phyloP scores from a whole-genome alignment of 2,329 filamentous ascomycete genomes.

The Orbilia brochopaga region DNA sequence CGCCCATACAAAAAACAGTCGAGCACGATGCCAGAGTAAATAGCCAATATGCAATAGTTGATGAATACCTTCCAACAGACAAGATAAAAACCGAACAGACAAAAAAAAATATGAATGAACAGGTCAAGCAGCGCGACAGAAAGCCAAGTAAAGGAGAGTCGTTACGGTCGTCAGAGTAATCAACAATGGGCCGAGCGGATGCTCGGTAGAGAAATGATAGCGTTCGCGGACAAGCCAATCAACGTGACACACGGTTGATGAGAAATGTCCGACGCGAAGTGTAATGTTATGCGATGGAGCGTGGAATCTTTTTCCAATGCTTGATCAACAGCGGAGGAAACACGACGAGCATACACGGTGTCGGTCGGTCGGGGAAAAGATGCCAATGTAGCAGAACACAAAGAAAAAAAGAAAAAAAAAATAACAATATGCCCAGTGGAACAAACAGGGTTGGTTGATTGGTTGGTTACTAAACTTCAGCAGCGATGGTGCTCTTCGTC shows the following conservation, averaged over 20 bases:
- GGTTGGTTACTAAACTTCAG: too few relatives aligned
- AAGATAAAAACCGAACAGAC: conserved; percentile 8
- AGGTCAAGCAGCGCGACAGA: conserved; percentile 33
- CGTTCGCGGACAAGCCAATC: background rate
- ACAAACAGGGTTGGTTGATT: too few relatives aligned
- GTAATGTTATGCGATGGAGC: background rate
- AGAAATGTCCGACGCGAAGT: too few relatives aligned
- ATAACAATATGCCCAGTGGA: background rate
- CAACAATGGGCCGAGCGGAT: conserved; percentile 9
- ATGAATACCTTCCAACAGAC: background rate
- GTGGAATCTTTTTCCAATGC: conserved; percentile 14
- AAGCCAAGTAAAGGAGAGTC: conserved; percentile 42
- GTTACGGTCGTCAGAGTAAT: conserved; percentile 39
- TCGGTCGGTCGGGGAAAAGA: conserved; percentile 5
- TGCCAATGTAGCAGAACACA: conserved; percentile 11
- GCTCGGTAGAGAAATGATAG: conserved; percentile 1
- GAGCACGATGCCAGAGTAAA: conserved; percentile 19
- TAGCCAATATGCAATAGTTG: conserved; percentile 8
- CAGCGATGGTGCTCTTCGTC: conserved; percentile 24
- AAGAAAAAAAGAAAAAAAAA: conserved; percentile 1
- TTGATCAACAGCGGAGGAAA: conserved; percentile 34
- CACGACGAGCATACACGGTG: background rate
- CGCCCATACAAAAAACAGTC: conserved; percentile 32
- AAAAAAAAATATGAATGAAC: conserved; percentile 7
- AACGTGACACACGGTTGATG: too few relatives aligned